Evolutionary conservation across 2,329 filamentous ascomycete species (phyloP).

Genomic region (Cladosporium sp.): DNA sequence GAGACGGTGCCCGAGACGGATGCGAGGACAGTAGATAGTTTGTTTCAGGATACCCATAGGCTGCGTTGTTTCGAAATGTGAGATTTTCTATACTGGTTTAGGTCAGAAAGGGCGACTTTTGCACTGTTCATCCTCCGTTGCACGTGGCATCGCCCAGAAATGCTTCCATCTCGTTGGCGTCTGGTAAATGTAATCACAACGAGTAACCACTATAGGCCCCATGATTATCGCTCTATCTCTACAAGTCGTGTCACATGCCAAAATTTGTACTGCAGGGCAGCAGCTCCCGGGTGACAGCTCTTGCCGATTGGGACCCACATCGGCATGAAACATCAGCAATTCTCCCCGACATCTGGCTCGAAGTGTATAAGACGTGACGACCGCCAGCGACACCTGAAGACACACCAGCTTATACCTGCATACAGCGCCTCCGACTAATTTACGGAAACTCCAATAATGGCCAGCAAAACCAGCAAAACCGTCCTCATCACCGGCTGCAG

Average conservation of each 20-base stretch:
- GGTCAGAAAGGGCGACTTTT: background rate
- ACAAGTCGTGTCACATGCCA: background rate
- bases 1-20: background rate
- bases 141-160: background rate
- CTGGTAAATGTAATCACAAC: background rate
- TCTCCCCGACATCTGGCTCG: background rate
- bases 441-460: background rate
- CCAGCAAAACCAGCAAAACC: conserved; percentile 25
- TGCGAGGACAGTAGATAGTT: background rate
- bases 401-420: background rate
- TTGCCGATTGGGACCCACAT: background rate
- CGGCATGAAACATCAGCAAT: background rate
- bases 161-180: background rate
- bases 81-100: background rate
- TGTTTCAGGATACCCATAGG: conserved; percentile 18
- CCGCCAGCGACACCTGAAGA: background rate
- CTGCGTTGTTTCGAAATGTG: background rate
- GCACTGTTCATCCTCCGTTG: background rate
- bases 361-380: background rate
- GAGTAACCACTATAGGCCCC: background rate
- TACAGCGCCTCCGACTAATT: background rate
- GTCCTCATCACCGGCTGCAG: conserved; percentile 45
- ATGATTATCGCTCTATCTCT: background rate
- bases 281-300: background rate
- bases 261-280: background rate